Conservation (phyloP, 108 stramenopile species). For the Phaeodactylum tricornutum region DNA sequence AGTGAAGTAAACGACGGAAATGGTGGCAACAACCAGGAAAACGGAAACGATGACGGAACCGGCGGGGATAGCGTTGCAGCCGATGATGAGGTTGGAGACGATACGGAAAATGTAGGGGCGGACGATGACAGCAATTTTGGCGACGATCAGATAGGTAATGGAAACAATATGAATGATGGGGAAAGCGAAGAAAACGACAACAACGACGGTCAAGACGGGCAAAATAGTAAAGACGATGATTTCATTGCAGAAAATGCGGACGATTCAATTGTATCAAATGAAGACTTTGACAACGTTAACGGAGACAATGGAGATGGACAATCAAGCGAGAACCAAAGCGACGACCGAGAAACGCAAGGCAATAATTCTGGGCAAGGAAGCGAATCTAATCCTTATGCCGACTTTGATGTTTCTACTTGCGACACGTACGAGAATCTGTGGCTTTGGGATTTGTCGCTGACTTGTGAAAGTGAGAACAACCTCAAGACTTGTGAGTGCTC, state of each 20-base stretch:
- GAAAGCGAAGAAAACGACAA: conserved; percentile 6
- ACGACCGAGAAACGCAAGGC: too few relatives aligned
- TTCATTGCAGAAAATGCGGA: too few relatives aligned
- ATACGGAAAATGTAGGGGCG: background rate
- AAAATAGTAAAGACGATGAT: background rate
- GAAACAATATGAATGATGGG: conserved; percentile 5
- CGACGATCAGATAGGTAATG: background rate
- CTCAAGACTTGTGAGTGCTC: conserved; percentile 43
- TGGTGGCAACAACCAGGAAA: conserved; percentile 1
- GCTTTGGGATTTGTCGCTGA: conserved; percentile 53
- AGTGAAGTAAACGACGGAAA: conserved; percentile 7
- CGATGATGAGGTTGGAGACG: conserved; percentile 3
- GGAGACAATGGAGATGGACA: conserved; percentile 3
- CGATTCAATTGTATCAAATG: conserved; percentile 12
- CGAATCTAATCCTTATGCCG: conserved; percentile 1
- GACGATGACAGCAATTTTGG: background rate
- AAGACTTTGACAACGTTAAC: conserved; percentile 12
- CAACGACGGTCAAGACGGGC: conserved; percentile 7
- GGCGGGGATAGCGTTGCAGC: conserved; percentile 6
- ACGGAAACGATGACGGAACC: conserved; percentile 1
- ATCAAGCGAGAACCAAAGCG: too few relatives aligned
- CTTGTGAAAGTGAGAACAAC: conserved; percentile 33
- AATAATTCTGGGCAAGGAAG: background rate
- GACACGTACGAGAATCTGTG: conserved; percentile 43
- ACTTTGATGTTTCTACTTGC: conserved; percentile 39